Percentiles rank a stretch among this genome's conserved stretches.
Conservation (phyloP, 108 stramenopile genomes). For the Cyclotella sp. region DNA sequence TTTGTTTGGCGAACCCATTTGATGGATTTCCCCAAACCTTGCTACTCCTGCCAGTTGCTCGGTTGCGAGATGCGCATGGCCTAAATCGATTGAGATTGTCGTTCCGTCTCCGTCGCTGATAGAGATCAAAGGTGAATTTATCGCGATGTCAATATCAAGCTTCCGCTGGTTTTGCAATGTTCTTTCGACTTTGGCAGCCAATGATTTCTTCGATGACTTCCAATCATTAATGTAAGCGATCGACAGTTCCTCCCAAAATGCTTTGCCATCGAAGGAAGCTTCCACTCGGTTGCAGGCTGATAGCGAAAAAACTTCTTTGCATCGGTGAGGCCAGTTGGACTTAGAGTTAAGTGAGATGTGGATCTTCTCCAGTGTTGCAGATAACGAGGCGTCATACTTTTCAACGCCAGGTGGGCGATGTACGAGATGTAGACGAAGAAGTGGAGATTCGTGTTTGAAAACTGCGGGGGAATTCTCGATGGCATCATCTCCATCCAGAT, state of each 20-base stretch:
- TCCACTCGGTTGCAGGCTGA: slow-evolving; percentile 5
- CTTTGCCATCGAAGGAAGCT: slow-evolving; percentile 26
- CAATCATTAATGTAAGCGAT: slow-evolving; percentile 58
- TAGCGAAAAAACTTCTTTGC: slow-evolving; percentile 34
- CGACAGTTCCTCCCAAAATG: slow-evolving; percentile 60
- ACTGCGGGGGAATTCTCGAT: neutral
- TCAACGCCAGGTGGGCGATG: slow-evolving; percentile 32
- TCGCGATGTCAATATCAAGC: slow-evolving; percentile 51
- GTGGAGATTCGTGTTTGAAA: slow-evolving; percentile 18
- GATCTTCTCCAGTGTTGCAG: slow-evolving; percentile 29
- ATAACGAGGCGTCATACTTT: slow-evolving; percentile 26
- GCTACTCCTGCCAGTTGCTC: slow-evolving; percentile 57
- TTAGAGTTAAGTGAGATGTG: slow-evolving; percentile 46
- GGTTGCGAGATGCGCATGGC: slow-evolving; percentile 53
- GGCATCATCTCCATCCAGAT: neutral
- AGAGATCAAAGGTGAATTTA: slow-evolving; percentile 57
- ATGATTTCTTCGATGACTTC: slow-evolving; percentile 41
- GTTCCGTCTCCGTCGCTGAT: slow-evolving; percentile 44
- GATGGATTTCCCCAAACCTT: neutral
- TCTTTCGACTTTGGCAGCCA: slow-evolving; percentile 51
- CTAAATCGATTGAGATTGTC: slow-evolving; percentile 56
- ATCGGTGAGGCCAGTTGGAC: slow-evolving; percentile 54
- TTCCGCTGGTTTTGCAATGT: slow-evolving; percentile 54
- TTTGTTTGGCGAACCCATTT: neutral
- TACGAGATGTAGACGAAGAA: slow-evolving; percentile 26